These are phyloP conservation scores for Suillus placidus DNA, from an alignment of 768 basidiomycete genomes.

Conservation along the genomic window DNA sequence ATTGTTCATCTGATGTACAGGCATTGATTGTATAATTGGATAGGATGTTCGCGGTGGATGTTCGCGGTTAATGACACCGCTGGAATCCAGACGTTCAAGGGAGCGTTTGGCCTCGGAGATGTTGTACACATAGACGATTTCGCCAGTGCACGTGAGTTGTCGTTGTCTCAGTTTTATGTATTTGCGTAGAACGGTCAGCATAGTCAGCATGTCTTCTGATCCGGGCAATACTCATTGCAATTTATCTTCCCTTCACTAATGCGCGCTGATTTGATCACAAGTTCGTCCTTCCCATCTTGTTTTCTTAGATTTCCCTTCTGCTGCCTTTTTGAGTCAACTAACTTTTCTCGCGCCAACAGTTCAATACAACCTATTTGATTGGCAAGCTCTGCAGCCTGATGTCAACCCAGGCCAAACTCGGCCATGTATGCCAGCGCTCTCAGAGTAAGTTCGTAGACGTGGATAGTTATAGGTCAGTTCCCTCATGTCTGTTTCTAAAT, in stretches of 20 bases:
- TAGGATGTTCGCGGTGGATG: slow-evolving; percentile 51
- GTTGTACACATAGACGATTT: slow-evolving; percentile 69
- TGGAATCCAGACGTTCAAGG: slow-evolving; percentile 58
- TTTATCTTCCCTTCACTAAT: not conserved
- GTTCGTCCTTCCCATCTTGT: not conserved
- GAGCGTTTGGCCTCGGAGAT: slow-evolving; percentile 57
- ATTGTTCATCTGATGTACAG: slow-evolving; percentile 75
- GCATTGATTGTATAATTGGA: slow-evolving; percentile 66
- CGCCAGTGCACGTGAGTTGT: slow-evolving; percentile 52
- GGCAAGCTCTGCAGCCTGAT: slow-evolving; percentile 65
- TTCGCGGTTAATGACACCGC: slow-evolving; percentile 46
- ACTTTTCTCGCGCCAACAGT: slow-evolving; percentile 26
- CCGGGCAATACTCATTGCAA: not conserved
- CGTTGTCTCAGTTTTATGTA: not conserved
- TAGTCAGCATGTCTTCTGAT: not conserved
- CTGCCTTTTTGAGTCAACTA: not conserved
- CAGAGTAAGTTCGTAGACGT: not conserved
- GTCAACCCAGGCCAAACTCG: slow-evolving; percentile 38
- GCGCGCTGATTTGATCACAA: not conserved
- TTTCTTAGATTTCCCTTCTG: not conserved
- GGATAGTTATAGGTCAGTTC: not conserved
- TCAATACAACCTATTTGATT: slow-evolving; percentile 62
- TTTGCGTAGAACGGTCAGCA: not conserved
- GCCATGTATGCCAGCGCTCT: not conserved
- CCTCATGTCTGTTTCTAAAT: not conserved